These are phyloP conservation scores for Fusarium avenaceum DNA, from an alignment of 2,329 filamentous ascomycete genomes.

Conservation along the genomic window DNA sequence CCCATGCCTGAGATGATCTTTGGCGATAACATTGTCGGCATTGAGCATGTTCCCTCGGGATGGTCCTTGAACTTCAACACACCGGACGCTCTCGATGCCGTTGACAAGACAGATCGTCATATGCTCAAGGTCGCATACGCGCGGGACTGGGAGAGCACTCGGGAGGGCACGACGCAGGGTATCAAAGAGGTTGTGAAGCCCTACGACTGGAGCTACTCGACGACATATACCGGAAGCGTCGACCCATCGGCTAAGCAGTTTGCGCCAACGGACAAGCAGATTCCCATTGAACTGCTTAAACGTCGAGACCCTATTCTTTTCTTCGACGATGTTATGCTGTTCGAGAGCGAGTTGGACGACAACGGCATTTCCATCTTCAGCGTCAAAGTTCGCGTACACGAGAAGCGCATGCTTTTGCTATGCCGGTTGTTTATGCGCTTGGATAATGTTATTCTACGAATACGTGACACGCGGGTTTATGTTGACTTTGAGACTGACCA, in stretches of 20 bases:
- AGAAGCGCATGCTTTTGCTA: slow-evolving; percentile 85
- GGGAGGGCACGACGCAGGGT: slow-evolving; percentile 83
- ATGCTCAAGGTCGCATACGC: slow-evolving; percentile 97
- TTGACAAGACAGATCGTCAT: slow-evolving; percentile 91
- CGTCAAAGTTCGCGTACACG: slow-evolving; percentile 94
- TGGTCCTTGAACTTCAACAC: slow-evolving; percentile 89
- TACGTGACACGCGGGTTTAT: slow-evolving; percentile 92
- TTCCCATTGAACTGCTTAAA: slow-evolving; percentile 88
- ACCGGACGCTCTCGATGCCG: slow-evolving; percentile 86
- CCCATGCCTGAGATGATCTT: slow-evolving; percentile 99
- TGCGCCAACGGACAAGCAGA: slow-evolving; percentile 59
- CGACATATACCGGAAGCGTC: slow-evolving; percentile 83
- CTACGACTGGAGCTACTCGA: slow-evolving; percentile 98
- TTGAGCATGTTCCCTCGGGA: slow-evolving; percentile 79
- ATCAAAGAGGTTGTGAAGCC: slow-evolving; percentile 96
- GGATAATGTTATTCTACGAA: slow-evolving; percentile 87
- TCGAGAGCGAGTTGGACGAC: slow-evolving; percentile 97
- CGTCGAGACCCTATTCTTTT: slow-evolving; percentile 94
- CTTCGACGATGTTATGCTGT: slow-evolving; percentile 95
- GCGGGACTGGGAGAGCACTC: slow-evolving; percentile 78
- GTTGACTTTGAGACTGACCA: slow-evolving; percentile 85
- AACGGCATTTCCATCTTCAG: slow-evolving; percentile 94
- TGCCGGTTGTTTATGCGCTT: slow-evolving; percentile 92
- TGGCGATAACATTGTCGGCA: slow-evolving; percentile 87
- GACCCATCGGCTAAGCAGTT: slow-evolving; percentile 51